These are phyloP conservation scores for Botrytis fabae DNA, from an alignment of 2,329 filamentous ascomycete species.

Conservation along the genomic window DNA sequence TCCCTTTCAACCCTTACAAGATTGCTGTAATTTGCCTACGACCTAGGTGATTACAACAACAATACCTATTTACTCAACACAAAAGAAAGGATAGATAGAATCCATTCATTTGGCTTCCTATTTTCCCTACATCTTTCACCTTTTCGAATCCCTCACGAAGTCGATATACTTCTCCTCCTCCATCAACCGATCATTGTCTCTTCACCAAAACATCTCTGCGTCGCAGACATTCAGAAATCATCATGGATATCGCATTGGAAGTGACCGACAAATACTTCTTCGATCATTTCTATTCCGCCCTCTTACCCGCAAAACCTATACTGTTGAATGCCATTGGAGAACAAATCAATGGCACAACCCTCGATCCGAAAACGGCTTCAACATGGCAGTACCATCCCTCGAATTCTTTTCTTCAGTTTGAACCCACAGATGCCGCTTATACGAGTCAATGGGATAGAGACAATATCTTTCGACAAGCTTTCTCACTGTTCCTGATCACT, in stretches of 20 bases:
- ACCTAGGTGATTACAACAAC: neutral
- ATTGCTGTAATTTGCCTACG: neutral
- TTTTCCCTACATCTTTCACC: neutral
- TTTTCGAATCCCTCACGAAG: neutral
- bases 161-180: neutral
- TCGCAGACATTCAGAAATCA: neutral
- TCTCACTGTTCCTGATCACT: constrained; percentile 79
- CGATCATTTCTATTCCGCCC: constrained; percentile 73
- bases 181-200: neutral
- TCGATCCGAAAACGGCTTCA: constrained; percentile 56
- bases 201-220: neutral
- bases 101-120: constrained; percentile 2
- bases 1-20: neutral
- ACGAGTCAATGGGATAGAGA: constrained; percentile 76
- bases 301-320: constrained; percentile 61
- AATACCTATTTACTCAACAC: neutral
- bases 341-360: constrained; percentile 53
- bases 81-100: neutral
- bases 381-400: constrained; percentile 72
- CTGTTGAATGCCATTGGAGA: constrained; percentile 53
- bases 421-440: constrained; percentile 75
- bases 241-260: constrained; percentile 92
- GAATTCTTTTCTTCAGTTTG: constrained; percentile 65
- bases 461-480: constrained; percentile 70
- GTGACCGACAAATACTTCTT: constrained; percentile 77